Evolutionary conservation across 306 rosid genomes (phyloP).

Genomic region (Benincasa hispida): DNA sequence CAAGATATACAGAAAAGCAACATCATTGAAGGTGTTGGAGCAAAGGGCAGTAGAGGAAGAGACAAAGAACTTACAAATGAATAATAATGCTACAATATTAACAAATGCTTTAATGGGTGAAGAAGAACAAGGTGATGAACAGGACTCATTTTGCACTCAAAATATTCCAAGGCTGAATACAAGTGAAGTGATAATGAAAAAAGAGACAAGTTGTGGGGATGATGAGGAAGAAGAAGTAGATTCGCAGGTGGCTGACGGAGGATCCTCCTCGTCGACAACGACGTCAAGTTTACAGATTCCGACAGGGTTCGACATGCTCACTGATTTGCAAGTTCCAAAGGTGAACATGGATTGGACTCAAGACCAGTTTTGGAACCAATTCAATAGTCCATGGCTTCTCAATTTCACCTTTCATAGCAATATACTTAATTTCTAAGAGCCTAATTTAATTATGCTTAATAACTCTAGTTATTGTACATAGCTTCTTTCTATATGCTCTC

Average conservation of each 20-base stretch:
- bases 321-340: constrained; percentile 54
- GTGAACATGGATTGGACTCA: constrained; percentile 50
- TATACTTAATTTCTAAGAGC: constrained; percentile 31
- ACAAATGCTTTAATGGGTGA: background rate
- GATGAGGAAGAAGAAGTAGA: background rate
- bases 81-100: background rate
- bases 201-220: background rate
- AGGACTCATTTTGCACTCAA: background rate
- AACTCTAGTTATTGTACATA: background rate
- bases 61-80: constrained; percentile 20
- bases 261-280: background rate
- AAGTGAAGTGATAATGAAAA: background rate
- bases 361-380: constrained; percentile 56
- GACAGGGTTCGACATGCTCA: constrained; percentile 24
- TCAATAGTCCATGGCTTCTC: constrained; percentile 77
- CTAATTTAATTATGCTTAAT: background rate
- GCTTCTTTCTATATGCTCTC: background rate
- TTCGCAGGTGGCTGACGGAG: background rate
- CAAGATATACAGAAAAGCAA: constrained; percentile 88
- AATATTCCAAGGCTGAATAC: background rate
- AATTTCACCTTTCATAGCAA: constrained; percentile 32
- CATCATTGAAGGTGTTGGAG: constrained; percentile 82
- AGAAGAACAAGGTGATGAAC: background rate
- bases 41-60: constrained; percentile 73
- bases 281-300: constrained; percentile 28